Evolutionary conservation across 2,329 filamentous ascomycete genomes (phyloP).

Genomic region (Aspergillus sp.): DNA sequence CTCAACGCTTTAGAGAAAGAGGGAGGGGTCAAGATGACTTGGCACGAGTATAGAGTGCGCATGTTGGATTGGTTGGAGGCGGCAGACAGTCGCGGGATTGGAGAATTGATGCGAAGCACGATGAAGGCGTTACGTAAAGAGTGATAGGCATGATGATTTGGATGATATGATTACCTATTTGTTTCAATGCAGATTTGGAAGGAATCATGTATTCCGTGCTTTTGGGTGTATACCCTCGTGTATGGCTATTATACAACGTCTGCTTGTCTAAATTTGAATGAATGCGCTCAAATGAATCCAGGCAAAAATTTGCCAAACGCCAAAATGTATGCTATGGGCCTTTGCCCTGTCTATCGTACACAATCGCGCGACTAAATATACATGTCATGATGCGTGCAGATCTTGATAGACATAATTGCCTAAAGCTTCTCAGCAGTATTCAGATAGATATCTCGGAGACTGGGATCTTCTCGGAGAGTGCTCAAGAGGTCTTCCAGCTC

Average conservation of each 20-base stretch:
- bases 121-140: slow-evolving; percentile 67
- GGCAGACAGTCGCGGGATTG: slow-evolving; percentile 61
- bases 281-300: too few relatives aligned
- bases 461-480: slow-evolving; percentile 57
- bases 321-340: too few relatives aligned
- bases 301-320: too few relatives aligned
- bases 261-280: too few relatives aligned
- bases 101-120: slow-evolving; percentile 71
- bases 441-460: slow-evolving; percentile 74
- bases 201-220: not conserved
- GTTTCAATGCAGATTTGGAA: not conserved
- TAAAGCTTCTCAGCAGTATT: slow-evolving; percentile 48
- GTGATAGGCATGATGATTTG: slow-evolving; percentile 5
- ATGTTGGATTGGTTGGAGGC: slow-evolving; percentile 64
- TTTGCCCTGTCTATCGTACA: not conserved
- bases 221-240: not conserved
- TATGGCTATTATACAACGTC: too few relatives aligned
- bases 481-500: slow-evolving; percentile 56
- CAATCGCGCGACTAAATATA: not conserved
- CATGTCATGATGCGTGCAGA: not conserved
- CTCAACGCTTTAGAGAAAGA: slow-evolving; percentile 58
- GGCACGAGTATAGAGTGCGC: slow-evolving; percentile 71
- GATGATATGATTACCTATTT: not conserved
- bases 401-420: too few relatives aligned
- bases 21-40: slow-evolving; percentile 63